These are phyloP conservation scores for Reutealis trisperma DNA, from an alignment of 345 rosid genomes.

Conservation along the genomic window DNA sequence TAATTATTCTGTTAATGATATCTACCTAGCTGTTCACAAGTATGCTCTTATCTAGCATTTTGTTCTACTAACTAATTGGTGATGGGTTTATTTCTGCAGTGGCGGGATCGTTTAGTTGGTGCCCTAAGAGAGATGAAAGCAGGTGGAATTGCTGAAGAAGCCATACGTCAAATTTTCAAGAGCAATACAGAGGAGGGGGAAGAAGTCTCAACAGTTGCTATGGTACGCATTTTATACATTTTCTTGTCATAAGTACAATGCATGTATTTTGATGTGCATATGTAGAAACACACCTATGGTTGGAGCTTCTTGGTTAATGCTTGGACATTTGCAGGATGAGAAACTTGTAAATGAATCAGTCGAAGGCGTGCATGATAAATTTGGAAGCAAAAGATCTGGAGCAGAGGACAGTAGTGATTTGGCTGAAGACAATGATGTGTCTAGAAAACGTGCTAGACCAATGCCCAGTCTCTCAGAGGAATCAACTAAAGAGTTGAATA, in stretches of 20 bases:
- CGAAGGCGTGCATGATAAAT: constrained; percentile 41
- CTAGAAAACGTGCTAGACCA: constrained; percentile 70
- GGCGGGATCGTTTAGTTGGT: constrained; percentile 80
- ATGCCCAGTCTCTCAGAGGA: constrained; percentile 60
- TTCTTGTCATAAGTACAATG: not conserved
- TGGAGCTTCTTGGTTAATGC: constrained; percentile 26
- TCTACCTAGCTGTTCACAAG: not conserved
- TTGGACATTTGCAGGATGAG: constrained; percentile 53
- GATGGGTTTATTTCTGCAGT: constrained; percentile 50
- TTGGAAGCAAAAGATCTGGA: constrained; percentile 72
- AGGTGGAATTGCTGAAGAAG: constrained; percentile 52
- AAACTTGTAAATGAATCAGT: constrained; percentile 32
- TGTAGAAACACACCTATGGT: not conserved
- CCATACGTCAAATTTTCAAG: constrained; percentile 45
- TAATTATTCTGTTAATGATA: not conserved
- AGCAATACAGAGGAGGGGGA: constrained; percentile 46
- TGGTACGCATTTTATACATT: constrained; percentile 43
- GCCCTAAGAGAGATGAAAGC: constrained; percentile 73
- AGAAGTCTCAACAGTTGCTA: constrained; percentile 44
- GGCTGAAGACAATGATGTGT: constrained; percentile 48
- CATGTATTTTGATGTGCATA: constrained; percentile 11
- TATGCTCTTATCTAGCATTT: not conserved
- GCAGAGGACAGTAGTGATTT: constrained; percentile 47
- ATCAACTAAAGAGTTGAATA: constrained; percentile 50
- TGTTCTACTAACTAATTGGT: constrained; percentile 7